These are phyloP conservation scores for Cenococcum geophilum DNA, from an alignment of 495 filamentous ascomycete species.

Conservation along the genomic window DNA sequence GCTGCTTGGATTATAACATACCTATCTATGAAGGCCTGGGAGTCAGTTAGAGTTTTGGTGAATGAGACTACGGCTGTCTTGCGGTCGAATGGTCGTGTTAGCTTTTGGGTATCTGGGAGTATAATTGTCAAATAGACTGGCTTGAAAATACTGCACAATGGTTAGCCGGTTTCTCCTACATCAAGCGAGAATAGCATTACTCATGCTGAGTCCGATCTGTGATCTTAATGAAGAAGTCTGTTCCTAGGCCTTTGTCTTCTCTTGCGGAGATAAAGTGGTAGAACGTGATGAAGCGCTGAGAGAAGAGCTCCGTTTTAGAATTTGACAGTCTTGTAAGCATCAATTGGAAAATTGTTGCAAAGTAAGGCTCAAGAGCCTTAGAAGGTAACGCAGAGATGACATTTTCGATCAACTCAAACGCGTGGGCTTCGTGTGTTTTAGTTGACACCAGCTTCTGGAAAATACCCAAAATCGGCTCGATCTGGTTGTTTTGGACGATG, in stretches of 20 bases:
- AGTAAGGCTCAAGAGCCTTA: constrained; percentile 71
- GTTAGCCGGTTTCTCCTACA: constrained; percentile 9
- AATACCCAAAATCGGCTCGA: constrained; percentile 77
- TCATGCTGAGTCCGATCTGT: constrained; percentile 73
- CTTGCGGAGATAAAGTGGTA: constrained; percentile 83
- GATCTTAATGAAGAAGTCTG: constrained; percentile 79
- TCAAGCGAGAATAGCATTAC: constrained; percentile 33
- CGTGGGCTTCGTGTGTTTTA: constrained; percentile 71
- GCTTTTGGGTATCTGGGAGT: constrained; percentile 77
- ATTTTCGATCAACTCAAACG: constrained; percentile 82
- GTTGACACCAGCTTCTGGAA: constrained; percentile 79
- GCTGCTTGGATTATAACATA: constrained; percentile 32
- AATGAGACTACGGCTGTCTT: constrained; percentile 90
- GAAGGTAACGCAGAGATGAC: constrained; percentile 63
- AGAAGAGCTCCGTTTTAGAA: constrained; percentile 71
- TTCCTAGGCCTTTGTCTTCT: constrained; percentile 68
- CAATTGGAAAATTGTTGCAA: constrained; percentile 68
- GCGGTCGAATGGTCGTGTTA: constrained; percentile 80
- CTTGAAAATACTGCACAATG: constrained; percentile 57
- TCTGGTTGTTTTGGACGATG: constrained; percentile 67
- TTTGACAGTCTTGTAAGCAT: constrained; percentile 76
- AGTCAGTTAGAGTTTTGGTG: constrained; percentile 82
- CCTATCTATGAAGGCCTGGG: constrained; percentile 65
- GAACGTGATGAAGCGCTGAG: constrained; percentile 77
- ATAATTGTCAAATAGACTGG: constrained; percentile 79